phyloP scores from a whole-genome alignment of 2,329 filamentous ascomycete genomes.

The Stachybotrys chlorohalonatus region DNA sequence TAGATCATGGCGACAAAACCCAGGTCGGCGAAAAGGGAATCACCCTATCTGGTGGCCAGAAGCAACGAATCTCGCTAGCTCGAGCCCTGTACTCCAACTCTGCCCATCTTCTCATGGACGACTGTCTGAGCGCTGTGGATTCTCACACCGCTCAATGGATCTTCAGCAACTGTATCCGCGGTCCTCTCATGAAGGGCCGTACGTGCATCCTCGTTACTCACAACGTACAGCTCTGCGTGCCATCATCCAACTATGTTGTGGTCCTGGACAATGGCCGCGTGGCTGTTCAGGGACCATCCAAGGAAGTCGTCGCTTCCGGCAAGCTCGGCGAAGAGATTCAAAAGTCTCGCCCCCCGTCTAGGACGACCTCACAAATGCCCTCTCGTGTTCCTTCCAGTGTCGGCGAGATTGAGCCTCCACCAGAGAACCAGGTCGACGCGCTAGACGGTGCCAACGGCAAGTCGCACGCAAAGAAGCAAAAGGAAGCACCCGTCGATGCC shows the following conservation, averaged over 20 bases:
- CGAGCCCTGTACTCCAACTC: constrained; percentile 95
- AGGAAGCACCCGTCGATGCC: constrained; percentile 38
- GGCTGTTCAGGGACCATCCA: constrained; percentile 63
- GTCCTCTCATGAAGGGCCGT: constrained; percentile 76
- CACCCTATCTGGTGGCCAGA: constrained; percentile 91
- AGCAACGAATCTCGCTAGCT: constrained; percentile 94
- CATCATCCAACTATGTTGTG: constrained; percentile 71
- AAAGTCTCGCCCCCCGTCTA: constrained; percentile 62
- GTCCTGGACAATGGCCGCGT: constrained; percentile 82
- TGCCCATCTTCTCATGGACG: constrained; percentile 81
- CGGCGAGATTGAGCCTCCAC: constrained; percentile 52
- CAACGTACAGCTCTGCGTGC: constrained; percentile 82
- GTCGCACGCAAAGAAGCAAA: constrained; percentile 31
- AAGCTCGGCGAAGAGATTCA: constrained; percentile 78
- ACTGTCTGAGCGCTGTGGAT: constrained; percentile 93
- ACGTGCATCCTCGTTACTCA: constrained; percentile 96
- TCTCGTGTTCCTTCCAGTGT: constrained; percentile 73
- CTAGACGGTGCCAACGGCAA: constrained; percentile 36
- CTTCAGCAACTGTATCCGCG: constrained; percentile 84
- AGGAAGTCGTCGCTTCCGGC: constrained; percentile 76
- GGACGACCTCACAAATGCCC: constrained; percentile 59
- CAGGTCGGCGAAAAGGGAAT: constrained; percentile 96
- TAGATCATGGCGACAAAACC: constrained; percentile 87
- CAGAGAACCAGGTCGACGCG: constrained; percentile 38
- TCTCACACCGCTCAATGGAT: constrained; percentile 98